Evolutionary conservation across 2,329 filamentous ascomycete species (phyloP).

Genomic region (Cryoendolithus antarcticus): DNA sequence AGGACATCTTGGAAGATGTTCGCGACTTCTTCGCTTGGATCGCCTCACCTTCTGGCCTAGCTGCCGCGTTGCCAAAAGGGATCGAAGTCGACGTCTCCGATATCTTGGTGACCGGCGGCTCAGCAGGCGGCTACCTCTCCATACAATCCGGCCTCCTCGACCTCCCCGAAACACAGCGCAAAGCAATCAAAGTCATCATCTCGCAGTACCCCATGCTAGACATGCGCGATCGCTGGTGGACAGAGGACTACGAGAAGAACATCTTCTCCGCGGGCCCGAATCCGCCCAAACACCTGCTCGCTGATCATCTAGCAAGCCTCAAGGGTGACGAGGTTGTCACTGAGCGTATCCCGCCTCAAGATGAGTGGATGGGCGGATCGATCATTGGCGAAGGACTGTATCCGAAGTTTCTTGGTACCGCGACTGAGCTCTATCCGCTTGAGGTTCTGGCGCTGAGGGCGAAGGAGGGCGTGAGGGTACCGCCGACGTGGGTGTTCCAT

Average conservation of each 20-base stretch:
- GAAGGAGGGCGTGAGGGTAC: conserved; percentile 13
- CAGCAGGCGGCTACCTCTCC: conserved; percentile 28
- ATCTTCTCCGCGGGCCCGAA: conserved; percentile 2
- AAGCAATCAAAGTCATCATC: conserved; percentile 18
- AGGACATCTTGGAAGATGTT: conserved; percentile 37
- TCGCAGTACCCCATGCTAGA: conserved; percentile 25
- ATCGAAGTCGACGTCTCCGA: conserved; percentile 15
- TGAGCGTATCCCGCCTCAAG: conserved; percentile 4
- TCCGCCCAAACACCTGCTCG: conserved; percentile 4
- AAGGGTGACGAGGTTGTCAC: conserved; percentile 6
- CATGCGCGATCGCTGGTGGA: conserved; percentile 12
- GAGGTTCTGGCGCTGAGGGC: conserved; percentile 10
- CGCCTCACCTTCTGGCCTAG: conserved; percentile 1
- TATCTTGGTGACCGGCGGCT: conserved; percentile 24
- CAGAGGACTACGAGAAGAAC: conserved; percentile 5
- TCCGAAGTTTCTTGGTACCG: conserved; percentile 7
- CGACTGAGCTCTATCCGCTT: conserved; percentile 16
- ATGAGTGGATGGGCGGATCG: conserved; percentile 9
- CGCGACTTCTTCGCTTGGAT: conserved; percentile 39
- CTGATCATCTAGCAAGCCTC: conserved; percentile 1
- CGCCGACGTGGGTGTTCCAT: conserved; percentile 23
- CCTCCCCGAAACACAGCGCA: neutral
- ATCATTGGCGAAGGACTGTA: conserved; percentile 9
- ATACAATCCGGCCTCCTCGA: conserved; percentile 17
- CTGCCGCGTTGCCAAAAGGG: conserved; percentile 2